phyloP scores from a whole-genome alignment of 2,329 filamentous ascomycete genomes.

The Penicillium occitanis region DNA sequence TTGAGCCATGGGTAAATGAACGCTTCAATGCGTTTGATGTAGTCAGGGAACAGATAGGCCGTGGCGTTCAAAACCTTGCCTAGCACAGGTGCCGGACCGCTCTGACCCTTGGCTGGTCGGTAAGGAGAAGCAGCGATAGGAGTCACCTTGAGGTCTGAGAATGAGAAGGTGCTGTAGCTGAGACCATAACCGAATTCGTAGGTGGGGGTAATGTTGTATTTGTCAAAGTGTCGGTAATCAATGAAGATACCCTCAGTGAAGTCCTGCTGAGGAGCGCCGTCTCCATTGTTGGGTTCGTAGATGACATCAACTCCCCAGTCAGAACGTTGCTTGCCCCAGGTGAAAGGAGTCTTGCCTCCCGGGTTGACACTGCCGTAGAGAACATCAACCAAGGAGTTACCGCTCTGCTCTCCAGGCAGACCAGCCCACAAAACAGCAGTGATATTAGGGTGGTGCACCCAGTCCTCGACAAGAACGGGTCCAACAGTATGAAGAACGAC shows the following conservation, averaged over 20 bases:
- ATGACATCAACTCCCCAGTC: conserved; percentile 59
- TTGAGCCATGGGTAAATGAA: conserved; percentile 68
- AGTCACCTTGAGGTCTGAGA: conserved; percentile 57
- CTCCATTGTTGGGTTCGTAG: conserved; percentile 59
- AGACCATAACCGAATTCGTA: conserved; percentile 64
- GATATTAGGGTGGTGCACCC: conserved; percentile 62
- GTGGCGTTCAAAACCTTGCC: conserved; percentile 51
- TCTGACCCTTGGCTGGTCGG: conserved; percentile 53
- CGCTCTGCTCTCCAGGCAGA: conserved; percentile 72
- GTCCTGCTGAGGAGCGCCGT: conserved; percentile 57
- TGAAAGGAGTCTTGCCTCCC: conserved; percentile 62
- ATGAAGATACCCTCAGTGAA: conserved; percentile 64
- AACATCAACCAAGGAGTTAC: conserved; percentile 71
- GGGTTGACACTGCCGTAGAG: conserved; percentile 68
- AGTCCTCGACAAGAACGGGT: conserved; percentile 70
- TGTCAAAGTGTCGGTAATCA: conserved; percentile 55
- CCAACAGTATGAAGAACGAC: conserved; percentile 87
- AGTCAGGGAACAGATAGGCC: conserved; percentile 57
- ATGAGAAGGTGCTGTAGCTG: conserved; percentile 63
- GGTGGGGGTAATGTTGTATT: conserved; percentile 55
- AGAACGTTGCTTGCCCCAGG: conserved; percentile 54
- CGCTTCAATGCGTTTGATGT: conserved; percentile 49
- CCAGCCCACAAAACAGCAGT: conserved; percentile 75
- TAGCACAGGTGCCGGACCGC: conserved; percentile 53
- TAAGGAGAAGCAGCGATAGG: conserved; percentile 50